phyloP scores from a whole-genome alignment of 345 rosid genomes.

The Salix viminalis region DNA sequence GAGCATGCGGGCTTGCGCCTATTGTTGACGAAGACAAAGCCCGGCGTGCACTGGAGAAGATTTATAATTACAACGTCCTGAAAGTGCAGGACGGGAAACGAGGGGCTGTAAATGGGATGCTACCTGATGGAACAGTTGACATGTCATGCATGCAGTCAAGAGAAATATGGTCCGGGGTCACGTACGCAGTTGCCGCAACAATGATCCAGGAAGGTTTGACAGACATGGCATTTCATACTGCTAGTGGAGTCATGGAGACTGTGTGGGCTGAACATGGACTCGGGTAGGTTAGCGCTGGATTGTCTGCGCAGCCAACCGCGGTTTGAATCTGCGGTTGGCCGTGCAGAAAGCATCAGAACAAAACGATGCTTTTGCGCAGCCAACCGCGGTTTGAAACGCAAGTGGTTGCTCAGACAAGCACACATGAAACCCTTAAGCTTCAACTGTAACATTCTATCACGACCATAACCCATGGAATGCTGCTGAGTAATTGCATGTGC shows the following conservation, averaged over 20 bases:
- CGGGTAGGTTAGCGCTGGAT: conserved; percentile 40
- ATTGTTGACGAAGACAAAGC: conserved; percentile 71
- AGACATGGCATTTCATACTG: conserved; percentile 74
- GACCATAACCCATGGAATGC: neutral
- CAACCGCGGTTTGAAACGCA: too few relatives aligned
- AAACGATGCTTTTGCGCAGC: too few relatives aligned
- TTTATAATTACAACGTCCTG: conserved; percentile 69
- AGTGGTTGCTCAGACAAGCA: too few relatives aligned
- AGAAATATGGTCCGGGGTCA: conserved; percentile 96
- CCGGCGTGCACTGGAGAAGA: conserved; percentile 58
- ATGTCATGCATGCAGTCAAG: conserved; percentile 74
- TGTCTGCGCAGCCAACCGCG: too few relatives aligned
- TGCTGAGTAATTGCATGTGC: neutral
- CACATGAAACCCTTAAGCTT: too few relatives aligned
- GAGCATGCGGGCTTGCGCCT: conserved; percentile 74
- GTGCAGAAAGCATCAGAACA: too few relatives aligned
- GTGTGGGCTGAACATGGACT: conserved; percentile 83
- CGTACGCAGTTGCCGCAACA: conserved; percentile 82
- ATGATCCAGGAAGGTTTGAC: conserved; percentile 78
- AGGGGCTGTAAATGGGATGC: conserved; percentile 96
- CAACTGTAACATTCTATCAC: too few relatives aligned
- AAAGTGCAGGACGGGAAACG: conserved; percentile 75
- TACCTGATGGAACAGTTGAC: conserved; percentile 77
- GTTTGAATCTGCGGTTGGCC: too few relatives aligned
- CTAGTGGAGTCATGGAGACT: conserved; percentile 68